A percentile compares a stretch with the other conserved stretches of the same genome.
Evolutionary conservation across 371 early-diverging fungal species (phyloP).

Genomic region (Enteropsectra breve): DNA sequence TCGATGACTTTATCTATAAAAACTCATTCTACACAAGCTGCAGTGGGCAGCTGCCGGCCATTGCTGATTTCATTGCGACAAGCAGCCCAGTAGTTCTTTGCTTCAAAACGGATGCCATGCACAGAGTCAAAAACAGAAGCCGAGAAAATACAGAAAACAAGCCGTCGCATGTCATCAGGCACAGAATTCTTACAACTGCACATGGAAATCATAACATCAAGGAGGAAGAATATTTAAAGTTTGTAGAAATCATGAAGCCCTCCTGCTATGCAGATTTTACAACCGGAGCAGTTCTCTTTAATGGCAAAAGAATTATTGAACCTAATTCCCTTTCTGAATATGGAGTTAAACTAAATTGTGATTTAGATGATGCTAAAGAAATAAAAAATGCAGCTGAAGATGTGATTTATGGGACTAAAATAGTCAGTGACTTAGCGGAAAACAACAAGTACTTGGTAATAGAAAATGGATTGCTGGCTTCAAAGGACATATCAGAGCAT

Average conservation of each 20-base stretch:
- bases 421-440: slow-evolving; percentile 23
- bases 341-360: slow-evolving; percentile 2
- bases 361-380: too few relatives aligned
- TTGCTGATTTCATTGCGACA: slow-evolving; percentile 2
- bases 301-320: slow-evolving; percentile 26
- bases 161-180: too few relatives aligned
- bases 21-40: not conserved
- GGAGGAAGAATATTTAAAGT: slow-evolving; percentile 13
- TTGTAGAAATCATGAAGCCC: slow-evolving; percentile 16
- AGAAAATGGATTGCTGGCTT: slow-evolving; percentile 4
- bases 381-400: not conserved
- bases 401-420: slow-evolving; percentile 19
- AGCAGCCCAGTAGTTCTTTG: not conserved
- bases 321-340: slow-evolving; percentile 15
- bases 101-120: not conserved
- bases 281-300: slow-evolving; percentile 18
- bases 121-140: too few relatives aligned
- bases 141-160: too few relatives aligned
- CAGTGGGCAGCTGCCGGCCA: not conserved
- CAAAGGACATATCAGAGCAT: not conserved
- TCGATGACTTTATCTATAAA: slow-evolving; percentile 21
- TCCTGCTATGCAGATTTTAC: slow-evolving; percentile 26
- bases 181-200: slow-evolving; percentile 19
- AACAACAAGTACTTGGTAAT: slow-evolving; percentile 22
- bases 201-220: slow-evolving; percentile 35